Evolutionary conservation across 768 basidiomycete species (phyloP).

Genomic region (Psilocybe cubensis): DNA sequence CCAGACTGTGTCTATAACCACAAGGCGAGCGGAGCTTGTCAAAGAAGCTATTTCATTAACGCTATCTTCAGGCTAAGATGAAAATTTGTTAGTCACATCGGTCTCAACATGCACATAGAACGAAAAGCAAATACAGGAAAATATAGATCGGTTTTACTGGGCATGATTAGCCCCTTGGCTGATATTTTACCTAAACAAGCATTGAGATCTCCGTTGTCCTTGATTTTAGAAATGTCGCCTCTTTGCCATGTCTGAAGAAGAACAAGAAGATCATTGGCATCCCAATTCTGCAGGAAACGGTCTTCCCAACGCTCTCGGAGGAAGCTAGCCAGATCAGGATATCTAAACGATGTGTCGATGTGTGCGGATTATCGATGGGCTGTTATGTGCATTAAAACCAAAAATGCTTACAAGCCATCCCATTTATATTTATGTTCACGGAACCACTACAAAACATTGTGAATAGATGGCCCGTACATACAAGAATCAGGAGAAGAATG

Average conservation of each 20-base stretch:
- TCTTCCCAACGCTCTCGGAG: conserved; percentile 56
- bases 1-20: conserved; percentile 58
- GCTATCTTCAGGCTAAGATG: conserved; percentile 54
- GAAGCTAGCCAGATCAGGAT: conserved; percentile 51
- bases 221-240: conserved; percentile 50
- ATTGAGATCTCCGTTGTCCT: conserved; percentile 45
- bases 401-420: conserved; percentile 38
- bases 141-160: conserved; percentile 61
- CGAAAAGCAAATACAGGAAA: conserved; percentile 43
- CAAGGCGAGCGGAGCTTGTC: conserved; percentile 43
- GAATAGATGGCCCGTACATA: neutral
- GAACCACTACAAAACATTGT: conserved; percentile 48
- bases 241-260: conserved; percentile 54
- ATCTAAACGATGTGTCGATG: conserved; percentile 32
- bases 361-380: neutral
- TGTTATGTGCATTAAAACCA: neutral
- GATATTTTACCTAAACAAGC: conserved; percentile 45
- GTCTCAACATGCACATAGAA: neutral
- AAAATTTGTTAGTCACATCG: neutral
- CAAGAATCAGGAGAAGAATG: neutral
- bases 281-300: conserved; percentile 45
- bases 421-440: conserved; percentile 49
- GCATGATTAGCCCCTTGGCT: conserved; percentile 59
- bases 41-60: conserved; percentile 48
- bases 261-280: conserved; percentile 56